A percentile compares a stretch with the other conserved stretches of the same genome.
Conservation (phyloP, 805 yeast genomes). For the Metschnikowia arizonensis region DNA sequence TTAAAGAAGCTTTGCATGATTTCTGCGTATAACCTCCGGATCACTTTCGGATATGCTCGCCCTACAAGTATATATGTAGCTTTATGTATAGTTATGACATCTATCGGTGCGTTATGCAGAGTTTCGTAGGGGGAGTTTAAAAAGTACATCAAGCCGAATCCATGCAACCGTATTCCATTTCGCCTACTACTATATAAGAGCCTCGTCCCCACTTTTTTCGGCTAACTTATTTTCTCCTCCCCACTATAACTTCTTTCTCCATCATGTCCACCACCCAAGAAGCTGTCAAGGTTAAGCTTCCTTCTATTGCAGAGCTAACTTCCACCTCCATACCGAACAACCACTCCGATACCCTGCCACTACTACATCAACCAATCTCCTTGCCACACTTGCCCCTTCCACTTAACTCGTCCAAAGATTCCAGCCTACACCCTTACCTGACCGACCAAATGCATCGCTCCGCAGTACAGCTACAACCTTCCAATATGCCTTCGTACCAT, state of each 20-base stretch:
- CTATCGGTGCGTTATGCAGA: conserved; percentile 4
- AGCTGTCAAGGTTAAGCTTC: conserved; percentile 15
- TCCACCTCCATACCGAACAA: conserved; percentile 1
- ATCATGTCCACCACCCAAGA: conserved; percentile 1
- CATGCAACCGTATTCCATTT: conserved; percentile 3
- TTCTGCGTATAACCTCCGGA: conserved; percentile 3
- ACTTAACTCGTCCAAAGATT: not conserved
- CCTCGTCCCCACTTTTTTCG: too few relatives aligned
- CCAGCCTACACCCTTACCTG: not conserved
- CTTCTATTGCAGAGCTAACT: conserved; percentile 20
- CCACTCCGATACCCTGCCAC: conserved; percentile 6
- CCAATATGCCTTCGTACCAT: conserved; percentile 3
- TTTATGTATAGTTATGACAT: conserved; percentile 4
- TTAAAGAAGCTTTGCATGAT: not conserved
- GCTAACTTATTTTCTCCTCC: too few relatives aligned
- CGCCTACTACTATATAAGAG: not conserved
- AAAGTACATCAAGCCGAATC: conserved; percentile 3
- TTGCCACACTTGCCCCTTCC: not conserved
- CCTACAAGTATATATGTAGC: not conserved
- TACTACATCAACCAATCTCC: conserved; percentile 4
- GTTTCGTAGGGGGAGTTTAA: conserved; percentile 1
- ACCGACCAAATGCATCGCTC: not conserved
- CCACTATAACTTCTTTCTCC: too few relatives aligned
- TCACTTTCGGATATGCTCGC: not conserved
- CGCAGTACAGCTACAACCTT: not conserved